These are phyloP conservation scores for Kwoniella sp. DNA, from an alignment of 768 basidiomycete species.

Conservation along the genomic window DNA sequence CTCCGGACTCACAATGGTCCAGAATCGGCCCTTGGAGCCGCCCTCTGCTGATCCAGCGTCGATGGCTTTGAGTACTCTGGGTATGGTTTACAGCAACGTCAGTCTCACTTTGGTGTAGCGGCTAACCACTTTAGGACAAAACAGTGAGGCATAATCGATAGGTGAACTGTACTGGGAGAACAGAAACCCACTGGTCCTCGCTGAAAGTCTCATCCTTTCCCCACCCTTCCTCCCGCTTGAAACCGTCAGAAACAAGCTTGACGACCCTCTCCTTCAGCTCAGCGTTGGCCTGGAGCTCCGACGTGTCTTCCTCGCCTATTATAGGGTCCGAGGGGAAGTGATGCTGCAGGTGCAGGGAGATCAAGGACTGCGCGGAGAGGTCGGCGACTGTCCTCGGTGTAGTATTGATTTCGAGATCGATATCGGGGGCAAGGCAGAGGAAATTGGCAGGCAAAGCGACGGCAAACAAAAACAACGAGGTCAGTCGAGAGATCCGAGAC, in stretches of 20 bases:
- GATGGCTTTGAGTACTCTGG: constrained; percentile 76
- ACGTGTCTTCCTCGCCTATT: constrained; percentile 92
- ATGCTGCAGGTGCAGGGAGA: constrained; percentile 73
- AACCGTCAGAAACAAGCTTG: constrained; percentile 76
- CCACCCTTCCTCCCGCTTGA: constrained; percentile 62
- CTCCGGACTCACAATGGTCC: constrained; percentile 54
- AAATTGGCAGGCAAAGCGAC: no score
- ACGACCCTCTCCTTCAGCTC: constrained; percentile 70
- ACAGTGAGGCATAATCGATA: no score
- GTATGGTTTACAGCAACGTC: not conserved
- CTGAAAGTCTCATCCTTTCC: constrained; percentile 36
- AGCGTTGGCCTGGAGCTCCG: constrained; percentile 66
- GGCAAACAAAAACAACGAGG: no score
- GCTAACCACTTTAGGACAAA: no score
- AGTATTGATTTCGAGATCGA: not conserved
- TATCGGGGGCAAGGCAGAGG: not conserved
- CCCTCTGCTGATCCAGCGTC: constrained; percentile 72
- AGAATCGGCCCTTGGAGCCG: constrained; percentile 64
- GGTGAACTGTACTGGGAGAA: no score
- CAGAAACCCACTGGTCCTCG: constrained; percentile 43
- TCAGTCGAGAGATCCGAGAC: no score
- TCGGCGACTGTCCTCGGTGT: constrained; percentile 70
- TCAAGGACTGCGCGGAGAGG: constrained; percentile 88
- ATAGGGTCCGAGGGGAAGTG: constrained; percentile 85
- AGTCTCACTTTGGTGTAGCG: no score